Percentiles rank a stretch among this genome's conserved stretches.
These are phyloP conservation scores for Chimonanthus praecox DNA, from an alignment of 164 flowering plant genomes.

Conservation along the genomic window DNA sequence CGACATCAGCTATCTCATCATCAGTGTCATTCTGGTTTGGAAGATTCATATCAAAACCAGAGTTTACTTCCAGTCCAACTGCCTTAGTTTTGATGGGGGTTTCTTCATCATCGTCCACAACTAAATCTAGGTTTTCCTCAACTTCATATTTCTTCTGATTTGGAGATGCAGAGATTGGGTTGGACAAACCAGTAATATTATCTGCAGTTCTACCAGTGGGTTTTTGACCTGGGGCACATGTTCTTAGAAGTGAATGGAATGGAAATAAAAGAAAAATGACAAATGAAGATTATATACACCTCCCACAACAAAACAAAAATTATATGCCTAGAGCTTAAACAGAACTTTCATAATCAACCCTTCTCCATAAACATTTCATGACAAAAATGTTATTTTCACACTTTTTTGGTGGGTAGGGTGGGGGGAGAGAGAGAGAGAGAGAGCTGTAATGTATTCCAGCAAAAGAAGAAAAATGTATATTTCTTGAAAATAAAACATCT, in stretches of 20 bases:
- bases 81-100: constrained; percentile 24
- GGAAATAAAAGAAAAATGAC: too few relatives aligned
- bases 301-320: too few relatives aligned
- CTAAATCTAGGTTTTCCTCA: constrained; percentile 50
- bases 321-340: too few relatives aligned
- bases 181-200: constrained; percentile 19
- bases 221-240: constrained; percentile 33
- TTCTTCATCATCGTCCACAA: constrained; percentile 45
- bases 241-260: not conserved
- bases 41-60: constrained; percentile 37
- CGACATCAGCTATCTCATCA: constrained; percentile 90
- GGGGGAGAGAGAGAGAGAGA: too few relatives aligned
- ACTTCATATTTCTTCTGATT: constrained; percentile 32
- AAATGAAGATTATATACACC: too few relatives aligned
- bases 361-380: too few relatives aligned
- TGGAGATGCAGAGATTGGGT: constrained; percentile 29
- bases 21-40: constrained; percentile 54
- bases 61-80: constrained; percentile 17
- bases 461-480: too few relatives aligned
- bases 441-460: too few relatives aligned
- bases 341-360: too few relatives aligned
- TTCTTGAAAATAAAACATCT: too few relatives aligned
- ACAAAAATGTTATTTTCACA: too few relatives aligned
- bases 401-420: too few relatives aligned
- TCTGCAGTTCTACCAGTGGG: constrained; percentile 24